These are phyloP conservation scores for Sporisorium exsertum DNA, from an alignment of 1,284 basidiomycete species.

Conservation along the genomic window DNA sequence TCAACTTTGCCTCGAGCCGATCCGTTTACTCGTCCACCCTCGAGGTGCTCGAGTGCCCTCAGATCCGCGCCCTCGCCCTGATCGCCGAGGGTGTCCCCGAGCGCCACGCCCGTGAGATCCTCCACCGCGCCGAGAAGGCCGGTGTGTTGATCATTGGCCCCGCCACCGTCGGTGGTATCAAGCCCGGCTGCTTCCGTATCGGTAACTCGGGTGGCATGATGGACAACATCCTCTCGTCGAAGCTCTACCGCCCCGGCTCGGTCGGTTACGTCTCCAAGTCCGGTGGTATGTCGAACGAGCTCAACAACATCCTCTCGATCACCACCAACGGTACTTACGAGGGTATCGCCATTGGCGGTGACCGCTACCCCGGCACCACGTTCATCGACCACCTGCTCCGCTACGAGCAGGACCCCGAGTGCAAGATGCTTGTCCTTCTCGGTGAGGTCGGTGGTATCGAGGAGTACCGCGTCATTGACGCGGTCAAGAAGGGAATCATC, in stretches of 20 bases:
- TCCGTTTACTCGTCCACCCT: constrained; percentile 95
- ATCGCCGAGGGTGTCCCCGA: constrained; percentile 99
- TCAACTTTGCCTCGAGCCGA: constrained; percentile 96
- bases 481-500: constrained; percentile 92
- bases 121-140: constrained; percentile 87
- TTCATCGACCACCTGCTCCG: constrained; percentile 99
- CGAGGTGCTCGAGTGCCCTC: constrained; percentile 81
- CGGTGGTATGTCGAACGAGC: constrained; percentile 99
- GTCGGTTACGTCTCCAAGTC: constrained; percentile 99
- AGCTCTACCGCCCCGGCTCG: constrained; percentile 96
- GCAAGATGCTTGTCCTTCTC: constrained; percentile 98
- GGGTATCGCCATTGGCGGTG: constrained; percentile 99
- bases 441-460: constrained; percentile 99
- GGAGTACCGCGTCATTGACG: constrained; percentile 98
- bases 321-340: constrained; percentile 99
- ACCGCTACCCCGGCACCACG: constrained; percentile 96
- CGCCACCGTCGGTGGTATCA: constrained; percentile 98
- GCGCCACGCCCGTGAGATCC: constrained; percentile 94
- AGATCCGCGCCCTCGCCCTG: constrained; percentile 86
- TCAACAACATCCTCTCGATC: constrained; percentile 98
- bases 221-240: constrained; percentile 99
- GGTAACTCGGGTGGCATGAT: constrained; percentile 99
- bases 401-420: constrained; percentile 95
- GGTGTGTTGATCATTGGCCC: constrained; percentile 96
- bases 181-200: constrained; percentile 99